Evolutionary conservation across 768 basidiomycete genomes (phyloP), one percentile per base, ranked within the genome.

Genomic region (Rhodotorula sphaerocarpa): DNA sequence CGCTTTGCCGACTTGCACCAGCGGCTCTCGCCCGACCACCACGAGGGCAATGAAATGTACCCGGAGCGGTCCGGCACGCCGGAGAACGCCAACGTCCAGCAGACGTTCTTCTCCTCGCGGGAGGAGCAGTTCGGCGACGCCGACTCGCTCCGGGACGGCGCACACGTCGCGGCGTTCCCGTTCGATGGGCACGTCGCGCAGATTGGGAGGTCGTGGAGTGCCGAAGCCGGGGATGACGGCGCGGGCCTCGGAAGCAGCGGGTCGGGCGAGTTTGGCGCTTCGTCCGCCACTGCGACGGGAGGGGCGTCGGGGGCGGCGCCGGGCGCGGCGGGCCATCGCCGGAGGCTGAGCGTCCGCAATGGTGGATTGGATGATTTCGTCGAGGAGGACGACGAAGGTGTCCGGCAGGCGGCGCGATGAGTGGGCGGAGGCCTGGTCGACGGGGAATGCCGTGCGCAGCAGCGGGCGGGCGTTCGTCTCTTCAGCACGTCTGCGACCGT

Each of bases 51-150:
- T n/a, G n/a, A n/a, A n/a, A n/a, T n/a, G 36, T 28, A 12, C 16
- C 45, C 33, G 48, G 21, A 27, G n/a, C 58, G 69, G 34, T 59
- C 63, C 18, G 72, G 71, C 27, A 70, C 70, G 31, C 67, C 71
- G 14, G 59, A 58, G 7, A 59, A 69, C 48, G 54, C 61, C 39
- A 71, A 71, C 69, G 70, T 67, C 12, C 71, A 70, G 54, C 71
- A 72, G 46, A 57, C 65, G 27, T 73, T 67, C 57, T 66, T 67
- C 28, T 50, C 60, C 21, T 11, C n/a, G 36, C 36, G 16, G 10
- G 36, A 39, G 36, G 28, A 31, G 31, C 48, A 28, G 47, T 47
- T 16, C 25, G 30, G 47, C 46, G 46, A 25, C 47, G 47, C 20
- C 30, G 11, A 14, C 31, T 5, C 31, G 48, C 46, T 28, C 7